Evolutionary conservation across 2,329 filamentous ascomycete species (phyloP).

Genomic region (Aureobasidium sp.): DNA sequence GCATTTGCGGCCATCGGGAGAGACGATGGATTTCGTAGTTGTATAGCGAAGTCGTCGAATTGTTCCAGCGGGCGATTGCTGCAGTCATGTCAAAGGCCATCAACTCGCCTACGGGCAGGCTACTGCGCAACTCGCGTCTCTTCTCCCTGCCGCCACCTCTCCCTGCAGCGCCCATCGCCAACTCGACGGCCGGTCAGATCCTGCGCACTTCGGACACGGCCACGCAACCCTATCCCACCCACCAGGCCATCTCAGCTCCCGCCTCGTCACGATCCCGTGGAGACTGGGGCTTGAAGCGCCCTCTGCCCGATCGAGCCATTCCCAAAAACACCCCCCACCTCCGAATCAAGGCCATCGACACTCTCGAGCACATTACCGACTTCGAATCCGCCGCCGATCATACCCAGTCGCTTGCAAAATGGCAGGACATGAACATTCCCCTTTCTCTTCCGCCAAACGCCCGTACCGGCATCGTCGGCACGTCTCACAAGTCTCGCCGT

Average conservation of each 20-base stretch:
- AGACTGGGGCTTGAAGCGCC: conserved; percentile 88
- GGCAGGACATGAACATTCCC: conserved; percentile 69
- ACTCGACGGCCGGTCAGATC: conserved; percentile 39
- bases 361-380: conserved; percentile 80
- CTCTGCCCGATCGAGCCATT: conserved; percentile 68
- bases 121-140: conserved; percentile 79
- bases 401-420: conserved; percentile 72
- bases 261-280: conserved; percentile 62
- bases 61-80: background rate
- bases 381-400: conserved; percentile 78
- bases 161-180: conserved; percentile 45
- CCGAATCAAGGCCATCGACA: conserved; percentile 70
- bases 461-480: background rate
- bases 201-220: conserved; percentile 54
- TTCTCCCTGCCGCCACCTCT: conserved; percentile 79
- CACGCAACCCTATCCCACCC: conserved; percentile 70
- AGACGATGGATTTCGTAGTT: background rate
- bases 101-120: conserved; percentile 51
- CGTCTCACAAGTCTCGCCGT: background rate
- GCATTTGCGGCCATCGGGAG: conserved; percentile 5
- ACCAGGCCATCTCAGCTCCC: conserved; percentile 74
- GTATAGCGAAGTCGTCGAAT: background rate
- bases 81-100: conserved; percentile 29
- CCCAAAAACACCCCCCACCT: conserved; percentile 63
- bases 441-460: conserved; percentile 43